Evolutionary conservation across 129 eudicot genomes (phyloP).

Genomic region (Flaveria bidentis): DNA sequence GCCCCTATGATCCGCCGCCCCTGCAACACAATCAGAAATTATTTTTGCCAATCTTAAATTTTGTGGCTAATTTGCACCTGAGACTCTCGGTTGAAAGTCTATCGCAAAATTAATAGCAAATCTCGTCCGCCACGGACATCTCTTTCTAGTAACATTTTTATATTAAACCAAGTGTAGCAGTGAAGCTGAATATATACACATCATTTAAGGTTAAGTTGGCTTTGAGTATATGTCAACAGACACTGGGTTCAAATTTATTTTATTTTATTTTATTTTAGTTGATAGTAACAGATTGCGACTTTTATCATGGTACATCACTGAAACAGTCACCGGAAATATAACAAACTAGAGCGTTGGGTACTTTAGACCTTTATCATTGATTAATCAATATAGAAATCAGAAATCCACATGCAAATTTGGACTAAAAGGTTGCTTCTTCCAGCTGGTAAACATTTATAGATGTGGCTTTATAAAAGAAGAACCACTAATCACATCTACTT

Average conservation of each 20-base stretch:
- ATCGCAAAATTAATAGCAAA: too few relatives aligned
- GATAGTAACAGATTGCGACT: not conserved
- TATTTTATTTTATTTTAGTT: not conserved
- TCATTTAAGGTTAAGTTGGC: too few relatives aligned
- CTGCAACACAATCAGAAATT: too few relatives aligned
- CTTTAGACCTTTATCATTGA: conserved; percentile 11
- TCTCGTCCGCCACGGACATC: too few relatives aligned
- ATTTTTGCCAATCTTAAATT: too few relatives aligned
- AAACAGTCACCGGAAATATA: not conserved
- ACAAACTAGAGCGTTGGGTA: not conserved
- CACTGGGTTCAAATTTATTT: not conserved
- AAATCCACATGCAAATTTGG: conserved; percentile 7
- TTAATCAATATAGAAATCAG: conserved; percentile 6
- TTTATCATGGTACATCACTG: conserved; percentile 9
- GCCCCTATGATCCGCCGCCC: too few relatives aligned
- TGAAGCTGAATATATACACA: too few relatives aligned
- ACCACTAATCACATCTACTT: conserved; percentile 4
- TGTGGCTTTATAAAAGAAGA: conserved; percentile 14
- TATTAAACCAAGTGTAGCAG: too few relatives aligned
- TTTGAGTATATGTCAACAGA: too few relatives aligned
- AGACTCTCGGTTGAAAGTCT: too few relatives aligned
- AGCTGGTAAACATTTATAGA: conserved; percentile 5
- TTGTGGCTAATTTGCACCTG: too few relatives aligned
- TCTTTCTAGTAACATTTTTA: too few relatives aligned
- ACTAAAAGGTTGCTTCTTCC: conserved; percentile 13